Conservation (phyloP, 106 monocot species). For the Dendrobium catenatum region DNA sequence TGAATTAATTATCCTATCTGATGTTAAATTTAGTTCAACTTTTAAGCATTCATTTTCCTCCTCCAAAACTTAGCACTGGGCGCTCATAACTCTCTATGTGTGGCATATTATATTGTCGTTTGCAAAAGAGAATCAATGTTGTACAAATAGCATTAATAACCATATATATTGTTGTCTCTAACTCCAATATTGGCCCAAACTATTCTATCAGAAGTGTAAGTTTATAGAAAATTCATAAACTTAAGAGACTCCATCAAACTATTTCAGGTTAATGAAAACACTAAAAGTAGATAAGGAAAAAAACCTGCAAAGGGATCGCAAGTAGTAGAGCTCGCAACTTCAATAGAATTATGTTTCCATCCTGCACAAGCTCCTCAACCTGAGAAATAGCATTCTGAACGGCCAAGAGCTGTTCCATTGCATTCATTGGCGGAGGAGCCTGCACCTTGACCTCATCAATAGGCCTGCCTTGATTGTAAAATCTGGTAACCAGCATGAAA, state of each 20-base stretch:
- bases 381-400: constrained; percentile 88
- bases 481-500: constrained; percentile 68
- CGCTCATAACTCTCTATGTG: no score
- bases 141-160: not conserved
- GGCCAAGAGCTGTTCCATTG: constrained; percentile 90
- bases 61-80: no score
- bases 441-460: constrained; percentile 51
- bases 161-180: not conserved
- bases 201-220: not conserved
- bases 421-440: constrained; percentile 80
- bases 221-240: not conserved
- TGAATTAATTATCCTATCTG: no score
- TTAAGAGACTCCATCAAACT: not conserved
- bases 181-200: not conserved
- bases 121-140: not conserved
- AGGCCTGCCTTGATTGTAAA: constrained; percentile 46
- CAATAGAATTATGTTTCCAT: constrained; percentile 74
- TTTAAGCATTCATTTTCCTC: no score
- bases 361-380: constrained; percentile 73
- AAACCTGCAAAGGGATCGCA: constrained; percentile 77
- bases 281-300: not conserved
- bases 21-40: no score
- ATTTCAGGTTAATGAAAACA: not conserved
- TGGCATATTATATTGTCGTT: no score
- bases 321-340: constrained; percentile 76